Base-by-base conservation (phyloP, 1,139 yeast genomes). In the Ogataea hybrid region DNA sequence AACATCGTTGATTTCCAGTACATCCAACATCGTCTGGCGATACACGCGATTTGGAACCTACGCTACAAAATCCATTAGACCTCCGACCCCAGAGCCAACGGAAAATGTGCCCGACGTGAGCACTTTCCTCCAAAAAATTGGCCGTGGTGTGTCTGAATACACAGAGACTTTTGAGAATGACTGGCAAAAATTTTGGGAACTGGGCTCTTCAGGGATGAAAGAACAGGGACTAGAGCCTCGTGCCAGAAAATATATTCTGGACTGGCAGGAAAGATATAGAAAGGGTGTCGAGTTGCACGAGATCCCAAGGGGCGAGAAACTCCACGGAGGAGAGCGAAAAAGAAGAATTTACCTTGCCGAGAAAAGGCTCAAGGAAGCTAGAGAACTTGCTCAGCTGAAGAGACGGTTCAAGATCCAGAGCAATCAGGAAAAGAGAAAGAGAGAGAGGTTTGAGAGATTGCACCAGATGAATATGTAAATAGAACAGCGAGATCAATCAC, bases 301-400 rank as follows among this genome's bases (percentile, higher is more conserved):
- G 58, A 74, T 79, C 53, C 76, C 75, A 55, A 64, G 71, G 52
- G 89, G 94, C 12, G 76, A 70, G 67, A 90, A 89, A 75, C 81
- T 81, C 76, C 71, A 79, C 56, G 97, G 97, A 30, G 96, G 97
- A 59, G 96, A 89, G 65, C 77, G 96, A 63, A 84, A 82, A 56
- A 75, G 84, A 47, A 78, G 75, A 58, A 81, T 84, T 33, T 80
- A 77, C 40, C 65, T 75, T 45, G 95, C 95, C 15, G 81, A 79
- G 62, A 73, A 79, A 69, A 69, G 71, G 41, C 85, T 87, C 11
- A 73, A 80, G 51, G 69, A 77, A 53, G 72, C 81, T 57, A 70
- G 69, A 22, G 49, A 53, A 25, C 29, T 50, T 6, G 59, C 61
- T 3, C 55, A 59, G 41, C 43, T 52, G 28, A 51, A 49, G 36